Percentiles rank a stretch among this genome's conserved stretches.
Conservation (phyloP, 345 rosid genomes). For the Eucalyptus erythrocorys region DNA sequence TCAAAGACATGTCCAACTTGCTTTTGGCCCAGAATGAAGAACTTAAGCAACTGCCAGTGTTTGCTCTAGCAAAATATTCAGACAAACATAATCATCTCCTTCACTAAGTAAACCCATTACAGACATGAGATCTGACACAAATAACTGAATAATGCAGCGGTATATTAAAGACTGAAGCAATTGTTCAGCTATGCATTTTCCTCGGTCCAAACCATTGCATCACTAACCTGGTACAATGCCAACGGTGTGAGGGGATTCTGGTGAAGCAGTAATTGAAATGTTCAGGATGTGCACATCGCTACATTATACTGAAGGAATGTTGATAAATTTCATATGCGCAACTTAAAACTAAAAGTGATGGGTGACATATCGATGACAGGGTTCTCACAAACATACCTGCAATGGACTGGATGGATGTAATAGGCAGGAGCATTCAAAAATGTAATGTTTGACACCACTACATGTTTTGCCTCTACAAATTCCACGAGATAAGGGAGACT, state of each 20-base stretch:
- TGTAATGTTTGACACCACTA: conserved; percentile 68
- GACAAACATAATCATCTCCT: background rate
- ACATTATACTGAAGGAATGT: conserved; percentile 3
- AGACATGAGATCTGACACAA: background rate
- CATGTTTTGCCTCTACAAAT: conserved; percentile 36
- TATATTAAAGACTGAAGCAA: background rate
- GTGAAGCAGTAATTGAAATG: conserved; percentile 38
- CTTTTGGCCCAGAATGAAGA: background rate
- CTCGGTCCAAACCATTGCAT: background rate
- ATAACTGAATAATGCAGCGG: background rate
- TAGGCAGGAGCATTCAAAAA: conserved; percentile 72
- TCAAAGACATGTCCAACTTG: background rate
- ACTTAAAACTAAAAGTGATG: background rate
- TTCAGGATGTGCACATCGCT: conserved; percentile 54
- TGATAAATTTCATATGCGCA: background rate
- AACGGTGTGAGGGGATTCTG: conserved; percentile 49
- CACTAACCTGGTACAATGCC: conserved; percentile 83
- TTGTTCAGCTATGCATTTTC: background rate
- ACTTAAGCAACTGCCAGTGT: background rate
- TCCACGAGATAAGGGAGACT: conserved; percentile 86
- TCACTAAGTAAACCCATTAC: background rate
- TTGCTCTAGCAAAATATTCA: background rate
- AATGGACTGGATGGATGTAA: conserved; percentile 81
- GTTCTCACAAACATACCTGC: conserved; percentile 32
- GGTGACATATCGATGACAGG: background rate